These are phyloP conservation scores for Amphibolis antarctica DNA, from an alignment of 106 monocot genomes.

Conservation along the genomic window DNA sequence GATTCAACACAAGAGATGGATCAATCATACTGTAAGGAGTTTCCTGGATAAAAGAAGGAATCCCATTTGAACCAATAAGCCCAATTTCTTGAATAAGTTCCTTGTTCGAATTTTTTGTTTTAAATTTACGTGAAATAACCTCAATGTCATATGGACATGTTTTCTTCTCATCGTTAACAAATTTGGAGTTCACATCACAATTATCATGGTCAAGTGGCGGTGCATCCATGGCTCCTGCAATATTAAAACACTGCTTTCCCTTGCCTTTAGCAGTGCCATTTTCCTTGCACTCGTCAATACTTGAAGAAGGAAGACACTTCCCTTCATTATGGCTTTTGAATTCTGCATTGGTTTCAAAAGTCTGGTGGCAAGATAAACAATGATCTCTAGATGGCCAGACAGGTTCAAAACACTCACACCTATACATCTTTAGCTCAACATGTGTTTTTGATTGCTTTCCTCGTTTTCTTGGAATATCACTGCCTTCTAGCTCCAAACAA, in stretches of 20 bases:
- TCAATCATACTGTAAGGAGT: constrained; percentile 23
- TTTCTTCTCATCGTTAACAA: constrained; percentile 28
- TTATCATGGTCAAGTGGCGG: constrained; percentile 21
- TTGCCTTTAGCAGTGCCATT: constrained; percentile 35
- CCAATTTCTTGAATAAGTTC: constrained; percentile 83
- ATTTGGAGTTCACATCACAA: constrained; percentile 19
- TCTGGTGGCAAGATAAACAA: constrained; percentile 72
- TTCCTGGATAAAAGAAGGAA: constrained; percentile 40
- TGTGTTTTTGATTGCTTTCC: constrained; percentile 48
- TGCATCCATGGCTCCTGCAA: constrained; percentile 14
- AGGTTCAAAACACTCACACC: constrained; percentile 91
- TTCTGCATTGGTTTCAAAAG: constrained; percentile 38
- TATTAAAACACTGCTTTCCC: constrained; percentile 32
- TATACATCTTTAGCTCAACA: constrained; percentile 54
- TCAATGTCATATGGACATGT: constrained; percentile 60
- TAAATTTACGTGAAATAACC: constrained; percentile 55
- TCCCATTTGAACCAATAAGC: constrained; percentile 68
- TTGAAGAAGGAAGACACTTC: constrained; percentile 30
- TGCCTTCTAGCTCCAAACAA: constrained; percentile 40
- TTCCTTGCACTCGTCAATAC: constrained; percentile 40
- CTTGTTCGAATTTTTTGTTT: constrained; percentile 51
- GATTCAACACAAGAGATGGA: constrained; percentile 15
- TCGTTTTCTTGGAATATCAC: constrained; percentile 44
- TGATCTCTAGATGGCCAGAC: constrained; percentile 83
- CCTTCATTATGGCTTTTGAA: constrained; percentile 59